Evolutionary conservation across 108 stramenopile species (phyloP), one percentile per base, ranked within the genome.

Genomic region (Chaetoceros muelleri): DNA sequence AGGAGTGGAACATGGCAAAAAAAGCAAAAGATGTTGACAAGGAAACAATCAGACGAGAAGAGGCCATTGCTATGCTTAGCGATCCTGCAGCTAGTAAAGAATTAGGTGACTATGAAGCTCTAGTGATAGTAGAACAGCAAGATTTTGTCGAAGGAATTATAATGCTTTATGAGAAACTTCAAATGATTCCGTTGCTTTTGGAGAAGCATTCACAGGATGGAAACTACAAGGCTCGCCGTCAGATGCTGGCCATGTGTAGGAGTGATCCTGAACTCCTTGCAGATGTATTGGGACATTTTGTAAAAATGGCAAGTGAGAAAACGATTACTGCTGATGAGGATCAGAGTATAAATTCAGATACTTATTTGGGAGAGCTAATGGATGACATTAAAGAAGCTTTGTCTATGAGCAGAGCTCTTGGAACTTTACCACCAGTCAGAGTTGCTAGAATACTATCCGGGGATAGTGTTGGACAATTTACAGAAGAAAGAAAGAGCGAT

Each of bases 271-370:
- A 92, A 59, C 64, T 86, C 23, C 65, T 80, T 30, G 72, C 85
- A 0, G 83, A 87, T 47, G 90, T 92, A n/a, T 60, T 92, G 51
- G 80, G 82, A 2, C 72, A 85, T 48, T 81, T 92, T 73, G 90
- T 87, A 5, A 53, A 46, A 25, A 83, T 92, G 70, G 74, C 77
- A 29, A 60, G 72, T 27, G 76, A 77, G 28, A 65, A 48, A 48
- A 23, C 64, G 24, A 62, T 60, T 23, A 40, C 30, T 50, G 71
- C 64, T 44, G 23, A 65, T 56, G 25, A 2, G 30, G 18, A 30
- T 44, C 26, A 54, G 1, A 53, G 24, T 40, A 48, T 55, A 54
- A 17, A 5, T 57, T 31, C 46, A 44, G 65, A 69, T 29, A 72
- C 81, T 30, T 80, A 85, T 31, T 59, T 65, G 10, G 75, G 75